Evolutionary conservation across 2,329 filamentous ascomycete species (phyloP).

Genomic region (Cephalotrichum gorgonifer): DNA sequence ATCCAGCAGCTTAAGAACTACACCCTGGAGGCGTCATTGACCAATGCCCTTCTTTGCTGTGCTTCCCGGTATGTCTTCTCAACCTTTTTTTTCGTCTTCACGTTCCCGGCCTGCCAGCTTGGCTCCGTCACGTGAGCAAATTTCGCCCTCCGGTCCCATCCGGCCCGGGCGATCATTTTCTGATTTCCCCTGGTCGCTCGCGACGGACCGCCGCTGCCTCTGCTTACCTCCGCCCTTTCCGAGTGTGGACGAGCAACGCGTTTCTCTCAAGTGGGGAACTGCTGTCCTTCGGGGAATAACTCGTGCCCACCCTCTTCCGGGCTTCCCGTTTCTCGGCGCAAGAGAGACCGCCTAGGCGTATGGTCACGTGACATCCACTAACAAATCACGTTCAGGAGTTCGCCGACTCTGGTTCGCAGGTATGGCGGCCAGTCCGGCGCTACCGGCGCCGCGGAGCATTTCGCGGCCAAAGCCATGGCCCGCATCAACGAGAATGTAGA

Average conservation of each 20-base stretch:
- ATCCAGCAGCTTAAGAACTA: conserved; percentile 49
- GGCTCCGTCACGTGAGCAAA: neutral
- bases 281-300: neutral
- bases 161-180: conserved; percentile 7
- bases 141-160: neutral
- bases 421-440: conserved; percentile 42
- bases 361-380: neutral
- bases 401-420: conserved; percentile 43
- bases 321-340: conserved; percentile 5
- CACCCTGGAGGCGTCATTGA: conserved; percentile 43
- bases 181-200: too few relatives aligned
- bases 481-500: conserved; percentile 48
- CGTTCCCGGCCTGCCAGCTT: conserved; percentile 12
- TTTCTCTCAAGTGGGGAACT: neutral
- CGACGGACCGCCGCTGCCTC: neutral
- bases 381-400: conserved; percentile 32
- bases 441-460: conserved; percentile 46
- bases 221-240: neutral
- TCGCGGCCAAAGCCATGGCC: conserved; percentile 45
- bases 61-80: conserved; percentile 41
- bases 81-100: conserved; percentile 8
- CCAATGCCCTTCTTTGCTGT: conserved; percentile 47
- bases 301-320: neutral
- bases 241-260: neutral
- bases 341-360: too few relatives aligned